Conservation (phyloP, 2,329 filamentous ascomycete species). For the Biscogniauxia mediterranea region DNA sequence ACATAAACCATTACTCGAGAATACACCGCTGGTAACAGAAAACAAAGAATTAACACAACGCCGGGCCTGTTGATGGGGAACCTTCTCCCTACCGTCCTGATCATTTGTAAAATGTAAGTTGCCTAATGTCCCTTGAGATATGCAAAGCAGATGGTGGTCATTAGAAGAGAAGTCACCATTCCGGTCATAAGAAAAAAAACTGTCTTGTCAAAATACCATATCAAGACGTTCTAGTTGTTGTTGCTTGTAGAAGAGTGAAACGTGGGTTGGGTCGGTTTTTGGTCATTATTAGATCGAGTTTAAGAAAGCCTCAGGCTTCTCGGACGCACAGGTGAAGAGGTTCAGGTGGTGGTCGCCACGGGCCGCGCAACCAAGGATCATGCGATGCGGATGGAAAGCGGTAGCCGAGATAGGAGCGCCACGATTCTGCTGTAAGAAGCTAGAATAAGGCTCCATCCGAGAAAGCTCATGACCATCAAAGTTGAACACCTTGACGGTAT, state of each 20-base stretch:
- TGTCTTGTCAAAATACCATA: not conserved
- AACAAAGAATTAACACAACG: not conserved
- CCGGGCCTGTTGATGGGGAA: not conserved
- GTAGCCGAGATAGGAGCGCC: constrained; percentile 82
- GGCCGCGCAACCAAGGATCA: constrained; percentile 85
- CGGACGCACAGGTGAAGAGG: constrained; percentile 70
- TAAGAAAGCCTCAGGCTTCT: constrained; percentile 32
- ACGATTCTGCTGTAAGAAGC: constrained; percentile 78
- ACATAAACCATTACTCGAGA: not conserved
- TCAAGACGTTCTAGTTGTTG: not conserved
- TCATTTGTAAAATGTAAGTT: not conserved
- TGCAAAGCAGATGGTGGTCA: not conserved
- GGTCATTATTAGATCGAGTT: constrained; percentile 20
- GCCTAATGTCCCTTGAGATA: not conserved
- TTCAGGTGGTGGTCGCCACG: constrained; percentile 89
- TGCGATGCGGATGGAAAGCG: constrained; percentile 91
- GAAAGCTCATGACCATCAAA: constrained; percentile 78
- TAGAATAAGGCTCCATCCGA: constrained; percentile 84
- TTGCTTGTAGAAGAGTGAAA: not conserved
- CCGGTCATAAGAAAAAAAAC: not conserved
- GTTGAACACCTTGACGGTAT: constrained; percentile 90
- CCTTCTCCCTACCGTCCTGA: not conserved
- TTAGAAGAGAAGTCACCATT: not conserved
- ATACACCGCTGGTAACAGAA: not conserved
- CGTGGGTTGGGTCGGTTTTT: not conserved